Conservation (phyloP, 805 yeast genomes). For the Candida ulmi region DNA sequence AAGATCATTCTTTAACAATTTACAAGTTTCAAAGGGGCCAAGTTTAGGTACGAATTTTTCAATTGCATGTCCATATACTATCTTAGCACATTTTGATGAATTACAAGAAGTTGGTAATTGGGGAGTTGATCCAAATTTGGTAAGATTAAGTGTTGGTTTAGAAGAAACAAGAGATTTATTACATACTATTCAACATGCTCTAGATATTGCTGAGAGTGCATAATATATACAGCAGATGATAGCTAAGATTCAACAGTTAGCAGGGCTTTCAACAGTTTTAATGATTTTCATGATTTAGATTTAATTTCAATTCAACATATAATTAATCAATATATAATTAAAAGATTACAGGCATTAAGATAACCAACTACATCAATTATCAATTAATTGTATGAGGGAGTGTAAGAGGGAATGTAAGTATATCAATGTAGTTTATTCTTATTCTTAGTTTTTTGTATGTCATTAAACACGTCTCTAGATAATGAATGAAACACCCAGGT, state of each 20-base stretch:
- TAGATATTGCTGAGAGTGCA: constrained; percentile 12
- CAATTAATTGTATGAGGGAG: too few species aligned
- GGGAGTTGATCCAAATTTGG: constrained; percentile 75
- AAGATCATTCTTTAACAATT: constrained; percentile 64
- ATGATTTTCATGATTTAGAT: constrained; percentile 3
- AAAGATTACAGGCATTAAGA: too few species aligned
- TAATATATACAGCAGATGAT: not conserved
- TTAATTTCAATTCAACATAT: constrained; percentile 9
- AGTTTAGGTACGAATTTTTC: constrained; percentile 88
- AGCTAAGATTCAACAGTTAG: too few species aligned
- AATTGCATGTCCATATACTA: constrained; percentile 83
- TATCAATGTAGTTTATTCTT: too few species aligned
- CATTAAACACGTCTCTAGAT: constrained; percentile 9
- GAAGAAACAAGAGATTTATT: constrained; percentile 60
- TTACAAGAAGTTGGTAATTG: constrained; percentile 72
- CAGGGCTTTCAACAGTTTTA: constrained; percentile 11
- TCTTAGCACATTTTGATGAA: constrained; percentile 80
- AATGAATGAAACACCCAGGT: too few species aligned
- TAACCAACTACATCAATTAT: too few species aligned
- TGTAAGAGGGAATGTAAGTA: too few species aligned
- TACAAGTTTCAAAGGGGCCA: constrained; percentile 78
- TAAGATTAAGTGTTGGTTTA: constrained; percentile 80
- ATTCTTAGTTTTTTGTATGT: too few species aligned
- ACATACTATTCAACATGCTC: constrained; percentile 12
- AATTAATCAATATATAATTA: too few species aligned